Percentiles rank a stretch among this genome's conserved stretches.
Evolutionary conservation across 1,284 basidiomycete genomes (phyloP).

Genomic region (Schizopora paradoxa): DNA sequence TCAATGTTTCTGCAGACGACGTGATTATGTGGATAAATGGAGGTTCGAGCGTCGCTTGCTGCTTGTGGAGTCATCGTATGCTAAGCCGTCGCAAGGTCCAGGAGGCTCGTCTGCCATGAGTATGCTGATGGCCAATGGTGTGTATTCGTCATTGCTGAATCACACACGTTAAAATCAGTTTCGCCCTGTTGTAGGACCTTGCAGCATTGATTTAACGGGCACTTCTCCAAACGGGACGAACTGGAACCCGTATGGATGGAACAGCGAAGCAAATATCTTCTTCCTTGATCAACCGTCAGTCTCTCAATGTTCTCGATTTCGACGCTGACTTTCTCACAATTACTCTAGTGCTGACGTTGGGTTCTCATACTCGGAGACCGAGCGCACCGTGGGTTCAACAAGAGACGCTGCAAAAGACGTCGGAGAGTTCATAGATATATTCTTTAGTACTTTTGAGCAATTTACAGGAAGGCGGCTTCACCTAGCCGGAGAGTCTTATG

Average conservation of each 20-base stretch:
- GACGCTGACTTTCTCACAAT: too few relatives aligned
- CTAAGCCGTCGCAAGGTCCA: not conserved
- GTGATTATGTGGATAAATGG: conserved; percentile 18
- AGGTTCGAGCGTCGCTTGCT: not conserved
- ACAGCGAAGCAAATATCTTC: conserved; percentile 61
- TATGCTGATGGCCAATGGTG: conserved; percentile 65
- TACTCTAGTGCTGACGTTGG: conserved; percentile 61
- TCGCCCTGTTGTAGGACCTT: conserved; percentile 34
- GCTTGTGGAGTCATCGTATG: too few relatives aligned
- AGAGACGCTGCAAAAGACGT: conserved; percentile 70
- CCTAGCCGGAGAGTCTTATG: conserved; percentile 67
- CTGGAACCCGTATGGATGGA: conserved; percentile 61
- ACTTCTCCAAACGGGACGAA: conserved; percentile 40
- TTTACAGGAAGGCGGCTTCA: conserved; percentile 60
- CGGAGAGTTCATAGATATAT: conserved; percentile 65
- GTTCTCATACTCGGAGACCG: conserved; percentile 53
- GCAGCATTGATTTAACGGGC: conserved; percentile 40
- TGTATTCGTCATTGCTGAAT: conserved; percentile 15
- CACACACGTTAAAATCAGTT: not conserved
- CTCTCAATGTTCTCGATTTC: too few relatives aligned
- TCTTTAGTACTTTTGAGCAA: conserved; percentile 67
- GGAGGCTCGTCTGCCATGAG: conserved; percentile 38
- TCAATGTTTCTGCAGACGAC: too few relatives aligned
- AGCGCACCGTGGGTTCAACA: conserved; percentile 53
- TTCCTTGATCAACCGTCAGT: conserved; percentile 71